phyloP scores from a whole-genome alignment of 345 rosid species.

The Populus nigra region DNA sequence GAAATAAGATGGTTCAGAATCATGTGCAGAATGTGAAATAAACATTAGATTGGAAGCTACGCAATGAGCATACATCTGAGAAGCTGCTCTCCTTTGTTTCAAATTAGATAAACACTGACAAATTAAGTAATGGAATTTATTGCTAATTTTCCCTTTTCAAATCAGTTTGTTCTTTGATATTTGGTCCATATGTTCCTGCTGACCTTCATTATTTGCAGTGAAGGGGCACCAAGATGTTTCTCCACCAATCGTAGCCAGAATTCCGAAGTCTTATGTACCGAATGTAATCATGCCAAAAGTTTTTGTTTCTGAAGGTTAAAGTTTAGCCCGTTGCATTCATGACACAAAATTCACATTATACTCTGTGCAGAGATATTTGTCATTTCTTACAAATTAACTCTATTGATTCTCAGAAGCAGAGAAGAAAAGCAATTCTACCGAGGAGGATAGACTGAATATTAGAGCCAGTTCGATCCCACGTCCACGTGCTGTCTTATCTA shows the following conservation, averaged over 20 bases:
- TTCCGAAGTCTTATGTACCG: slow-evolving; percentile 28
- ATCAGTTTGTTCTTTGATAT: background rate
- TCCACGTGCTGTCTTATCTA: slow-evolving; percentile 70
- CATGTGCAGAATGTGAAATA: background rate
- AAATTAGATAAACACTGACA: background rate
- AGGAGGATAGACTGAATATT: slow-evolving; percentile 41
- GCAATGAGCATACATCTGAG: background rate
- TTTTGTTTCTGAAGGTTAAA: slow-evolving; percentile 30
- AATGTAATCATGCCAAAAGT: slow-evolving; percentile 17
- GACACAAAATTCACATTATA: background rate
- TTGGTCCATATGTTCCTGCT: background rate
- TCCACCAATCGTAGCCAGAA: slow-evolving; percentile 34
- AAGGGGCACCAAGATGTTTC: slow-evolving; percentile 35
- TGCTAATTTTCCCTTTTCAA: background rate
- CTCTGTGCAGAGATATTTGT: background rate
- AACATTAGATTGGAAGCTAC: background rate
- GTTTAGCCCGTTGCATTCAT: background rate
- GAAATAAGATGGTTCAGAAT: background rate
- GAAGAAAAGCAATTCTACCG: slow-evolving; percentile 26
- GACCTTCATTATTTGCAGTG: slow-evolving; percentile 27
- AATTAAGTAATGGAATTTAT: background rate
- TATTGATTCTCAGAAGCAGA: slow-evolving; percentile 28
- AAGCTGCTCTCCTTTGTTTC: background rate
- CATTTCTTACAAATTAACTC: background rate
- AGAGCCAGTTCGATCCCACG: slow-evolving; percentile 50